Base-by-base conservation (phyloP, 495 filamentous ascomycete genomes). In the Xylaria cubensis region DNA sequence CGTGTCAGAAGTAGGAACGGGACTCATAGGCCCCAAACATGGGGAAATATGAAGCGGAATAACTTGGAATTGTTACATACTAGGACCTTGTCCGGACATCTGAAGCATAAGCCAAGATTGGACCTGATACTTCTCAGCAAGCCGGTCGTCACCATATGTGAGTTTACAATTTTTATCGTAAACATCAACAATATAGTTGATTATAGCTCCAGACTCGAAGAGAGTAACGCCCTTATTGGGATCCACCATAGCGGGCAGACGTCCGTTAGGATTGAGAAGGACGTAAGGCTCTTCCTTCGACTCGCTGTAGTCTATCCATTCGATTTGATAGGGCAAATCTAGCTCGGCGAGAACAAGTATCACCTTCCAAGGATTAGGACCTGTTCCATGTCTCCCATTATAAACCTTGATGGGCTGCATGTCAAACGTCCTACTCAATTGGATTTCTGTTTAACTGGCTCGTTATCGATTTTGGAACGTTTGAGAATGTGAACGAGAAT, bases 291-390 rank as follows among this genome's bases (percentile, higher is more conserved):
- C 91, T 55, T 86, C 78, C 24, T 88, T 85, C 42, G 74, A 75
- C 5, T 74, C 73, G 36, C 15, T 50, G 4, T 77, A 75, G 19
- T 81, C 73, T 42, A 88, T 69, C 42, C 75, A 71, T 44, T 84
- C 83, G 56, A 75, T 77, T 24, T 84, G 79, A 74, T 89, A 90
- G 3, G 86, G 82, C 24, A 93, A 55, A 8, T 75, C 75, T 29
- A 93, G 89, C 74, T 91, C 90, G 50, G 89, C 83, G 46, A 92
- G 81, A 72, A 91, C 67, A 61, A 90, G 85, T 71, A 83, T 81
- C 36, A 90, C 85, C 74, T 92, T 92, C 84, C 85, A 91, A 29
- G 90, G 89, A 76, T 93, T 92, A 69, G 90, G 89, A 32, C 87
- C 87, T 36, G 61, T 67, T 66, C 75, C 81, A 69, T 86, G 85